A percentile compares a stretch with the other conserved stretches of the same genome.
Evolutionary conservation across 352 stramenopile species (phyloP).

Genomic region (Peronospora destructor): DNA sequence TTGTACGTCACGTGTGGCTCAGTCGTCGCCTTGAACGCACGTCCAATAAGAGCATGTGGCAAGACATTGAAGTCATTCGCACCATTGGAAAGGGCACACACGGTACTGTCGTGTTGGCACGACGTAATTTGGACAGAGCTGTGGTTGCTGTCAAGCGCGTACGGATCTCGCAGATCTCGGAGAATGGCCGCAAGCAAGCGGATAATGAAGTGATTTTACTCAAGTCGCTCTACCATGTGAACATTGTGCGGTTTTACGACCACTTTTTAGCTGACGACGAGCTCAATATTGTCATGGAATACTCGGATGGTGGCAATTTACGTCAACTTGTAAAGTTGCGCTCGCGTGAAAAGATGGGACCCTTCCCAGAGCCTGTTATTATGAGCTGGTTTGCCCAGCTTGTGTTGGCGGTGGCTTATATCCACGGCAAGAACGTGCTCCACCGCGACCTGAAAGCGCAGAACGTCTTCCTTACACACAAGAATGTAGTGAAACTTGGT

Average conservation of each 20-base stretch:
- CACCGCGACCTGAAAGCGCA: constrained; percentile 85
- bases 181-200: constrained; percentile 80
- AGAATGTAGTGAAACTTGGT: constrained; percentile 83
- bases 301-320: constrained; percentile 77
- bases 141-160: constrained; percentile 84
- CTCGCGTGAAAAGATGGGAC: constrained; percentile 68
- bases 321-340: constrained; percentile 78
- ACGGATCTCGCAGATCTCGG: constrained; percentile 66
- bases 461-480: constrained; percentile 84
- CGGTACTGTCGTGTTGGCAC: constrained; percentile 74
- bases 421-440: constrained; percentile 85
- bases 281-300: constrained; percentile 88
- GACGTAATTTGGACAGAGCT: constrained; percentile 66
- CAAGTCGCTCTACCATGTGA: constrained; percentile 86
- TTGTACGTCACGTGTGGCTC: constrained; percentile 85
- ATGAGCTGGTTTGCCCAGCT: constrained; percentile 87
- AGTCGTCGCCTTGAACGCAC: constrained; percentile 57
- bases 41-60: constrained; percentile 71
- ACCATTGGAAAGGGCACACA: constrained; percentile 85
- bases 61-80: constrained; percentile 79
- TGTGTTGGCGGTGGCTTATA: constrained; percentile 79
- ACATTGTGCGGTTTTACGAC: constrained; percentile 88
- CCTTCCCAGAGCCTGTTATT: constrained; percentile 77
- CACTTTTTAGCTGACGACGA: constrained; percentile 82
- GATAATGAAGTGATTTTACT: constrained; percentile 87